These are phyloP conservation scores for Solanum paucissectum DNA, from an alignment of 257 asterid species.

Conservation along the genomic window DNA sequence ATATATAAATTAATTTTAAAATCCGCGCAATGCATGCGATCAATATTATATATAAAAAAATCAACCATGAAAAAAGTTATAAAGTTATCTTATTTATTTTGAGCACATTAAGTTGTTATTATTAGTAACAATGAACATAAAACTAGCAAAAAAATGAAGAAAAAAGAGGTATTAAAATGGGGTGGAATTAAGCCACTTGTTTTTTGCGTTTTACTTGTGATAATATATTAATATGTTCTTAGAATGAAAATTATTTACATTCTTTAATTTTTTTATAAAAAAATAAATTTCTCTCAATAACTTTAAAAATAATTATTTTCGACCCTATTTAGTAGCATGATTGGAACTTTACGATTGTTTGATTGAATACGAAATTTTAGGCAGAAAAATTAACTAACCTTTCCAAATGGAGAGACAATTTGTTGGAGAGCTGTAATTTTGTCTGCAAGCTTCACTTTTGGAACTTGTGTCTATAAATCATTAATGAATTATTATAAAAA, in stretches of 20 bases:
- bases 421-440: constrained; percentile 25
- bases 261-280: background rate
- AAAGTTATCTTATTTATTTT: background rate
- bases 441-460: constrained; percentile 19
- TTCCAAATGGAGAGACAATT: constrained; percentile 29
- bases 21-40: background rate
- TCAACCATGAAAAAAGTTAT: background rate
- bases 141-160: background rate
- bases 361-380: background rate
- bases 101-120: background rate
- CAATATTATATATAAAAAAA: background rate
- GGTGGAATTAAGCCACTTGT: background rate
- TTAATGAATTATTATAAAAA: background rate
- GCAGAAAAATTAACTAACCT: background rate
- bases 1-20: background rate
- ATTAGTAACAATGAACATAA: background rate
- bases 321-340: background rate
- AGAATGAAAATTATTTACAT: background rate
- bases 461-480: constrained; percentile 3
- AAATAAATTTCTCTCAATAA: background rate
- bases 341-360: background rate
- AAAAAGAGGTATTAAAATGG: too few species aligned
- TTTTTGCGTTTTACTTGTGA: background rate
- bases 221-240: too few species aligned
- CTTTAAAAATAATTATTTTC: background rate